Conservation (phyloP, 2,329 filamentous ascomycete genomes). For the Aspergillus persii region DNA sequence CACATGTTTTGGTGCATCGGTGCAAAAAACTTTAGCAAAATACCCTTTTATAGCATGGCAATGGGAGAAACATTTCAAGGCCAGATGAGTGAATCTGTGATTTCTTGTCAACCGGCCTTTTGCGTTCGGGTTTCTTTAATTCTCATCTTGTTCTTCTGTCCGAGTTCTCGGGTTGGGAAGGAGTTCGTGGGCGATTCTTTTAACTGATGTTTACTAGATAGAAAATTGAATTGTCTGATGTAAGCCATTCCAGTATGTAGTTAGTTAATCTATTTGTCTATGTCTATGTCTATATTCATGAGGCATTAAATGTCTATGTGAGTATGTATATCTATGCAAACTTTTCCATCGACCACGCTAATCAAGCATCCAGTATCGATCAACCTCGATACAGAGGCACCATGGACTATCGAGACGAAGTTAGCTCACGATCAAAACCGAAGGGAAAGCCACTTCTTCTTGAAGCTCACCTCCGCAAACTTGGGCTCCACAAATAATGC, state of each 20-base stretch:
- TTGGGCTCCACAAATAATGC: constrained; percentile 40
- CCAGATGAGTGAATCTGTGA: constrained; percentile 15
- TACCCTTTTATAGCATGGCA: constrained; percentile 9
- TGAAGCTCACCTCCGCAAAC: constrained; percentile 33
- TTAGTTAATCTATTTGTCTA: constrained; percentile 2
- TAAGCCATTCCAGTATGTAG: background rate
- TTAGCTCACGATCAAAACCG: background rate
- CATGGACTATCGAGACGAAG: constrained; percentile 27
- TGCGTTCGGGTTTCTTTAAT: constrained; percentile 12
- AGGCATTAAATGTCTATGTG: background rate
- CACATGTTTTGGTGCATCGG: constrained; percentile 5
- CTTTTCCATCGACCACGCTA: background rate
- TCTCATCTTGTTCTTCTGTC: constrained; percentile 4
- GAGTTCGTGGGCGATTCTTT: constrained; percentile 12
- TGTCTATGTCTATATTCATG: background rate
- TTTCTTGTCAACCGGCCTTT: constrained; percentile 10
- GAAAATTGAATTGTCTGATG: constrained; percentile 15
- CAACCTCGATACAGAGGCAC: constrained; percentile 28
- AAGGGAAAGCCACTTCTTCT: background rate
- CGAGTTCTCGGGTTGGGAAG: constrained; percentile 13
- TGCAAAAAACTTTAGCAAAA: constrained; percentile 11
- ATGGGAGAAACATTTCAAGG: constrained; percentile 11
- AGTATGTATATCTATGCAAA: constrained; percentile 1
- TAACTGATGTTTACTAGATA: constrained; percentile 15
- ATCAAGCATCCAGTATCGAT: background rate